Conservation (phyloP, 2,329 filamentous ascomycete genomes). For the Bipolaris gigantea region DNA sequence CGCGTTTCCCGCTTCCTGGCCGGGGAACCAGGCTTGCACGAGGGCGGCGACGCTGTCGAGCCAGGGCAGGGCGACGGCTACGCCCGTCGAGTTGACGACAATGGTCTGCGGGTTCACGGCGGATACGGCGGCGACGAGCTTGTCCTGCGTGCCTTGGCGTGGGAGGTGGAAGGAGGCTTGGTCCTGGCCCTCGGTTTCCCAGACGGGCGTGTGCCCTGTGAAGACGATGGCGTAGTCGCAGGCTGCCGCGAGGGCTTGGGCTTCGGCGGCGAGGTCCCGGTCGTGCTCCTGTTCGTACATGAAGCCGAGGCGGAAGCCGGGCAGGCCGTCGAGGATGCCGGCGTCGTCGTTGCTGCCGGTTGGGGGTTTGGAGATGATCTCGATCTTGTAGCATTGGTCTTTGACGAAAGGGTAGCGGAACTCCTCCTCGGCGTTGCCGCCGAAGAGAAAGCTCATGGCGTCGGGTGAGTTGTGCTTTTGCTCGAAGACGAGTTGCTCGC, state of each 20-base stretch:
- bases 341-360: conserved; percentile 44
- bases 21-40: conserved; percentile 48
- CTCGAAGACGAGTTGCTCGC: conserved; percentile 32
- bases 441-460: conserved; percentile 67
- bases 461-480: conserved; percentile 56
- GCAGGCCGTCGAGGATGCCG: conserved; percentile 34
- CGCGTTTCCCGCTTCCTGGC: conserved; percentile 48
- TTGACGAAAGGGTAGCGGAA: conserved; percentile 61
- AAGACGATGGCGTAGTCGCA: conserved; percentile 39
- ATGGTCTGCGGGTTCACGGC: conserved; percentile 69
- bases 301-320: conserved; percentile 41
- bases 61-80: conserved; percentile 73
- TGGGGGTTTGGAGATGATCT: conserved; percentile 62
- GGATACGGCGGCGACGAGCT: conserved; percentile 66
- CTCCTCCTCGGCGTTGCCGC: conserved; percentile 65
- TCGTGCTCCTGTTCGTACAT: conserved; percentile 38
- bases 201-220: conserved; percentile 40
- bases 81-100: conserved; percentile 77
- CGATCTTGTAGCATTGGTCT: conserved; percentile 61
- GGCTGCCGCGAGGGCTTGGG: conserved; percentile 30
- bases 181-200: conserved; percentile 63
- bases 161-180: conserved; percentile 59
- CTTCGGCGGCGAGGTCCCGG: conserved; percentile 30
- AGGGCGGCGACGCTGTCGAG: conserved; percentile 50
- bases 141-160: conserved; percentile 58